Evolutionary conservation across 768 basidiomycete species (phyloP).

Genomic region (Leccinum obscurum): DNA sequence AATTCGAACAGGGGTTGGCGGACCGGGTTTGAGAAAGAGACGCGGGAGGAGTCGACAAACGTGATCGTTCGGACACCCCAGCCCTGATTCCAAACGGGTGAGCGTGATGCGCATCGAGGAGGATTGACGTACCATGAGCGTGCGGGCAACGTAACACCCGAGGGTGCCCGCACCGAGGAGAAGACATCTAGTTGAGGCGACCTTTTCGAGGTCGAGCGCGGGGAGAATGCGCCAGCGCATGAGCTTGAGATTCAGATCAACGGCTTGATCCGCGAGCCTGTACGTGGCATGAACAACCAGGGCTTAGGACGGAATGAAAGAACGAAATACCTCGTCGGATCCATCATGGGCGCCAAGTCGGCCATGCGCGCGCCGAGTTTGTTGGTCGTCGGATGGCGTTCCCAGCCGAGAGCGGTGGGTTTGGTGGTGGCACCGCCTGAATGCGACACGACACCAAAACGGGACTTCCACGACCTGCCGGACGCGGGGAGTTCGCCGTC

Average conservation of each 20-base stretch:
- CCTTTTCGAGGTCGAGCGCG: constrained; percentile 81
- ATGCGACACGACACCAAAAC: constrained; percentile 50
- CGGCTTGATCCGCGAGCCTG: constrained; percentile 92
- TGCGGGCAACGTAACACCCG: constrained; percentile 93
- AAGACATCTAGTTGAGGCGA: constrained; percentile 76
- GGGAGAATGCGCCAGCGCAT: constrained; percentile 99
- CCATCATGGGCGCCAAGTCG: constrained; percentile 96
- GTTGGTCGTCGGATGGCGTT: constrained; percentile 78
- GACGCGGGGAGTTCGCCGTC: constrained; percentile 52
- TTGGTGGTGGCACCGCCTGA: constrained; percentile 25
- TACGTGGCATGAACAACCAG: not conserved
- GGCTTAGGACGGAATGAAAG: not conserved
- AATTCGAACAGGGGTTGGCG: constrained; percentile 97
- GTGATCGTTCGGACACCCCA: constrained; percentile 97
- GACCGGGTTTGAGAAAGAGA: constrained; percentile 97
- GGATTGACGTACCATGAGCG: constrained; percentile 64
- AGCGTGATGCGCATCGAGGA: not conserved
- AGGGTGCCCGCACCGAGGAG: constrained; percentile 94
- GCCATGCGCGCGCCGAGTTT: constrained; percentile 86
- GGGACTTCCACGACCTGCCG: constrained; percentile 56
- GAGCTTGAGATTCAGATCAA: constrained; percentile 95
- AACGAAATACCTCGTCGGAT: constrained; percentile 65
- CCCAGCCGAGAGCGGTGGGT: constrained; percentile 89
- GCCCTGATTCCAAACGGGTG: constrained; percentile 49
- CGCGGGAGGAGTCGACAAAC: constrained; percentile 85